These are phyloP conservation scores for Aspergillus neoniger DNA, from an alignment of 2,329 filamentous ascomycete genomes.

Conservation along the genomic window DNA sequence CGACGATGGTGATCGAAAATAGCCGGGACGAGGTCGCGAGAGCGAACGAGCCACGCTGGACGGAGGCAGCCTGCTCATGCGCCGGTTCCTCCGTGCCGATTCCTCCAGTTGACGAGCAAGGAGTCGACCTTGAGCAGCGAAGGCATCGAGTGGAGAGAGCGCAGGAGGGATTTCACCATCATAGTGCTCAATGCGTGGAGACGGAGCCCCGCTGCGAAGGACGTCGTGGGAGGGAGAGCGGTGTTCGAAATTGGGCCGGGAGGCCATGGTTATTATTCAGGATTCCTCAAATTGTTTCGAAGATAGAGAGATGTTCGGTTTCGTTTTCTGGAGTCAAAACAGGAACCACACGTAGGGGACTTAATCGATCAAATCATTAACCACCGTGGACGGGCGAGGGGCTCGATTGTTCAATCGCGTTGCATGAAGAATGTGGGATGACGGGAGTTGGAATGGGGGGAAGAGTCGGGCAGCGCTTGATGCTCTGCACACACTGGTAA, in stretches of 20 bases:
- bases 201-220: conserved; percentile 60
- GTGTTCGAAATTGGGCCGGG: conserved; percentile 61
- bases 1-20: conserved; percentile 73
- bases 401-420: conserved; percentile 8
- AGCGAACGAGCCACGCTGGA: conserved; percentile 81
- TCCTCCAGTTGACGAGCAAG: conserved; percentile 86
- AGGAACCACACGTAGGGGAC: background rate
- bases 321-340: background rate
- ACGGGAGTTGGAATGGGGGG: background rate
- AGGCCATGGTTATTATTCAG: conserved; percentile 48
- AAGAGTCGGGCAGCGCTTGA: background rate
- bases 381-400: conserved; percentile 7
- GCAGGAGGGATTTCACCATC: conserved; percentile 80
- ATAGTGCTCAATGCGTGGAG: conserved; percentile 70
- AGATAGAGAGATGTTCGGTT: conserved; percentile 4
- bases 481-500: conserved; percentile 9
- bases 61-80: conserved; percentile 83
- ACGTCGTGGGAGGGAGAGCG: conserved; percentile 60
- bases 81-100: conserved; percentile 69
- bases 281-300: conserved; percentile 10
- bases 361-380: conserved; percentile 18
- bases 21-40: conserved; percentile 74
- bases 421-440: conserved; percentile 13
- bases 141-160: conserved; percentile 90
- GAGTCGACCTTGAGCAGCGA: conserved; percentile 85